Base-by-base conservation (phyloP, 2,329 filamentous ascomycete genomes). In the Neofusicoccum sp. region DNA sequence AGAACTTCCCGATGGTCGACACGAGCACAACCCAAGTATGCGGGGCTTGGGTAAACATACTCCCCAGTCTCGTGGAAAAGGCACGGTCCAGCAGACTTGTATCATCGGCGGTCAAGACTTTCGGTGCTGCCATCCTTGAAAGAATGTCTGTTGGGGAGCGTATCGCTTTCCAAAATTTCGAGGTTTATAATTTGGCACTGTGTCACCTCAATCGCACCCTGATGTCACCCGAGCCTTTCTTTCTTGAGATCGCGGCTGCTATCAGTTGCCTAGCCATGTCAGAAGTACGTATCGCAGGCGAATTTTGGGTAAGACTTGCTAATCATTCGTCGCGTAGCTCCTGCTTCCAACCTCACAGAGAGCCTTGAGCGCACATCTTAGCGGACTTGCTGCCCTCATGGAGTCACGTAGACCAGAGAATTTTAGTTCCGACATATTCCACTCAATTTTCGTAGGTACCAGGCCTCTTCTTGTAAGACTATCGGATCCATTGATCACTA, bases 21-120 rank as follows among this genome's bases (percentile, higher is more conserved):
- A 14, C 28, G 6, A 60, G 56, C 28, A 38, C 62, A 38, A 51
- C n/a, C 20, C 58, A 58, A 57, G 56, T 77, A 45, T 78, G 76
- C 59, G 77, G 76, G 6, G 67, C 73, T 0, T 79, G 76, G 77
- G 70, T 78, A 0, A 74, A 75, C 54, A 68, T 73, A 6, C 68
- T 79, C 5, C 75, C 75, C 1, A 62, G 65, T 0, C 65, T 78
- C 2, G 65, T 67, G 1, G 48, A 60, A 7, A 63, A 63, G 11
- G 58, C 65, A 1, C 8, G 5, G 2, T 16, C 28, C 28, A 61
- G 63, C 26, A 65, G 69, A 6, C 40, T 70, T 2, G 60, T 78
- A 5, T 63, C 65, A 1, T 65, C 69, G 1, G 69, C 75, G 1
- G 68, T 76, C 56, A 69, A 68, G 48, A 71, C 75, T 5, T 66